Percentiles rank a stretch among this genome's conserved stretches.
phyloP scores from a whole-genome alignment of 2,329 filamentous ascomycete genomes.

The Ophiostoma quercus region DNA sequence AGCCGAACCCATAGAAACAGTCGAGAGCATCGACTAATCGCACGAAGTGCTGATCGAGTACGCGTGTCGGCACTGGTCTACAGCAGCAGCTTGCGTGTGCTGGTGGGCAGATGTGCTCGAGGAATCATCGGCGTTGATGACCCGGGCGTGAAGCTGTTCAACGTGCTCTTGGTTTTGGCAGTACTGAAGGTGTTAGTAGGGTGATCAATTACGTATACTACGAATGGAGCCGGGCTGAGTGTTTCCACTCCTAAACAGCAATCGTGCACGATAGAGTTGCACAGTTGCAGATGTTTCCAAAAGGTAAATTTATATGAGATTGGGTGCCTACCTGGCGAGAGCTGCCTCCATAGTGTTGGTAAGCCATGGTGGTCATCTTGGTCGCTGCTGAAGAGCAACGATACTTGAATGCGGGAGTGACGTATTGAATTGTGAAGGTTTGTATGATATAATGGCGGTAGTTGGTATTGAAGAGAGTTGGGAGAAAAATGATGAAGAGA shows the following conservation, averaged over 20 bases:
- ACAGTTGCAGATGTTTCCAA: background rate
- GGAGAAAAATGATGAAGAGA: background rate
- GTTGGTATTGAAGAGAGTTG: background rate
- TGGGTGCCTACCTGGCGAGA: background rate
- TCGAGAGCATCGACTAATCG: background rate
- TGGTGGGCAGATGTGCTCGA: background rate
- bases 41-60: background rate
- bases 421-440: background rate
- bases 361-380: background rate
- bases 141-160: too few species aligned
- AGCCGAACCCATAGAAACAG: background rate
- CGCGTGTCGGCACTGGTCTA: background rate
- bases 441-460: background rate
- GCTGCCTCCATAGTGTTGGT: background rate
- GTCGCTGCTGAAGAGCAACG: background rate
- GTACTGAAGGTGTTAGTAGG: background rate
- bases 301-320: background rate
- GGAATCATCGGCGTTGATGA: too few species aligned
- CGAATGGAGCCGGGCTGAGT: background rate
- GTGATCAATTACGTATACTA: background rate
- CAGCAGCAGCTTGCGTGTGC: background rate
- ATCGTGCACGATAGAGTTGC: background rate
- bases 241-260: background rate
- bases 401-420: background rate
- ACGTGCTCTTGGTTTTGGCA: background rate